Base-by-base conservation (phyloP, 73 alveolate genomes). In the Paraurostyla sp. region DNA sequence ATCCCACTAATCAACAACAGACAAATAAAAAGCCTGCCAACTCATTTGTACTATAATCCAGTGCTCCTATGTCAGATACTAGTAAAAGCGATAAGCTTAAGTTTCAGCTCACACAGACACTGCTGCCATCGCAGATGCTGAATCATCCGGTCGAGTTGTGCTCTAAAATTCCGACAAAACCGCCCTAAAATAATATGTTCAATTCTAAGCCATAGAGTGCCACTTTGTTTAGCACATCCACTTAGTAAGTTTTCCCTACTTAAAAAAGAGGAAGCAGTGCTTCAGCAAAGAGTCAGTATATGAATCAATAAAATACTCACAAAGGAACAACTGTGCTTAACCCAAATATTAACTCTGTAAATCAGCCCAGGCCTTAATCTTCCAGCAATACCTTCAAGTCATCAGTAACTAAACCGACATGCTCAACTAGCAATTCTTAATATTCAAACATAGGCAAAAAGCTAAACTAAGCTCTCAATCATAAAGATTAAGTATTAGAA, bases 1-100 rank as follows among this genome's bases (percentile, higher is more conserved):
- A 40, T 65, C 18, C 35, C 9, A 3, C 9, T 38, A 2, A 32
- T 22, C 35, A 38, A 11, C 33, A 65, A 18, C 30, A 11, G 25
- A 15, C 56, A n/a, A n/a, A n/a, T 40, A 20, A 33, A 11, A n/a
- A 40, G 33, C 82, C 33, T 65, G 38, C 41, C 46, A 2, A 65
- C 60, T 38, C 41, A 65, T 9, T 22, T 38, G 58, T 65, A 18
- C 25, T 65, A 56, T 11, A 38, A 65, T 56, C 35, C 82, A 18
- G 13, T 65, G 36, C 82, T 65, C 7, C 82, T 58, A 35, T 18
- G 42, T 18, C 38, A 65, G 46, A 65, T 65, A n/a, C n/a, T n/a
- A n/a, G n/a, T n/a, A n/a, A n/a, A n/a, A n/a, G n/a, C n/a, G n/a
- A n/a, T n/a, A n/a, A n/a, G n/a, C n/a, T n/a, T n/a, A n/a, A n/a